Percentiles rank a stretch among this genome's conserved stretches.
Conservation (phyloP, 768 basidiomycete genomes). For the Pleurotus cornucopiae region DNA sequence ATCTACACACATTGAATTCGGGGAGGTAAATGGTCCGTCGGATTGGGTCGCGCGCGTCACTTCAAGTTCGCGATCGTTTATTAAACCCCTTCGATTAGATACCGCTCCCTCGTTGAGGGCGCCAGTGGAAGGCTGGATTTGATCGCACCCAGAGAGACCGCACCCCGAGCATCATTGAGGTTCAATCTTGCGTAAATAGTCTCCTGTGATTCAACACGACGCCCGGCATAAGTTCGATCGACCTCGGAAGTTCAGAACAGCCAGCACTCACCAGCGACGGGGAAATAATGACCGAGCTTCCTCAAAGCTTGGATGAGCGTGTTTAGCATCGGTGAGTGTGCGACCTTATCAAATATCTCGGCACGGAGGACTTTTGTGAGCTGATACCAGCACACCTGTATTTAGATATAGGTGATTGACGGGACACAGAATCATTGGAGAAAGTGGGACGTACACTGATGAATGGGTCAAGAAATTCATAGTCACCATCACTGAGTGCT, state of each 20-base stretch:
- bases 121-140: background rate
- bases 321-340: background rate
- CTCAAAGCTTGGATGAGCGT: background rate
- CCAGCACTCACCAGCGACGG: background rate
- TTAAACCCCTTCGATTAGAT: no score
- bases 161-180: background rate
- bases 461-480: constrained; percentile 50
- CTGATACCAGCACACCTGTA: constrained; percentile 34
- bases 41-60: no score
- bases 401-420: background rate
- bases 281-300: background rate
- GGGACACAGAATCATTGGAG: constrained; percentile 1
- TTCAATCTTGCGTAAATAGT: background rate
- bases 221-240: background rate
- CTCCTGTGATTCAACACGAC: background rate
- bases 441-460: constrained; percentile 37
- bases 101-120: no score
- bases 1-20: no score
- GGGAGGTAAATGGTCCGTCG: no score
- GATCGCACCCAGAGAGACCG: background rate
- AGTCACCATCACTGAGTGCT: constrained; percentile 45
- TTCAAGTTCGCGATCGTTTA: no score
- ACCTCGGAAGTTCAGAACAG: background rate
- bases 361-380: constrained; percentile 25
- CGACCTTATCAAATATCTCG: background rate